These are phyloP conservation scores for Talaromyces stipitatus DNA, from an alignment of 495 filamentous ascomycete species.

Conservation along the genomic window DNA sequence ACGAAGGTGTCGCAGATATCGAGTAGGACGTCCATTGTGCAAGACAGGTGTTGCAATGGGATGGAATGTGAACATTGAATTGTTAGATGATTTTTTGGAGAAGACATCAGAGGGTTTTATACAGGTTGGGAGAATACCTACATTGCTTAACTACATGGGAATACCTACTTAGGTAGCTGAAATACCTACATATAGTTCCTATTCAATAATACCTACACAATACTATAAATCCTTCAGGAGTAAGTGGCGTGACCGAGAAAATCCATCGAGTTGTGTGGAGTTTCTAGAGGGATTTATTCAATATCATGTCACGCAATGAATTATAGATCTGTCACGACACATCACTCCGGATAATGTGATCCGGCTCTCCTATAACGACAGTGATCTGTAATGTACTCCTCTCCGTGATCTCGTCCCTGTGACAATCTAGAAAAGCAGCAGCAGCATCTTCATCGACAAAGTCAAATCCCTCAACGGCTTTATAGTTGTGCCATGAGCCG, in stretches of 20 bases:
- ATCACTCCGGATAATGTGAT: neutral
- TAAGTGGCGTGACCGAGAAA: too few species aligned
- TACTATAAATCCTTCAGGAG: too few species aligned
- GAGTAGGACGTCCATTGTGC: slow-evolving; percentile 70
- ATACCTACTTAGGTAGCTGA: slow-evolving; percentile 12
- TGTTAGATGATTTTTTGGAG: neutral
- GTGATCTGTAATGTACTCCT: neutral
- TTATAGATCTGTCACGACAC: too few species aligned
- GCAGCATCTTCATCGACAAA: neutral
- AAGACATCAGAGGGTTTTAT: neutral
- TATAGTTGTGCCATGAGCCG: neutral
- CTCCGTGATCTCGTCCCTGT: neutral
- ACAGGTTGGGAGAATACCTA: slow-evolving; percentile 1
- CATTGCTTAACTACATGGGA: slow-evolving; percentile 5
- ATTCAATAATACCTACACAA: neutral
- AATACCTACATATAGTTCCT: neutral
- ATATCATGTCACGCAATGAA: too few species aligned
- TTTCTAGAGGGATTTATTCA: too few species aligned
- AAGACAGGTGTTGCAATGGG: neutral
- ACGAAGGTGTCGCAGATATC: slow-evolving; percentile 64
- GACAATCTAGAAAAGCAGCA: neutral
- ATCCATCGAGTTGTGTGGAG: too few species aligned
- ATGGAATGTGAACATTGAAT: neutral
- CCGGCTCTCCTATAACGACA: neutral
- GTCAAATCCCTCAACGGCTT: neutral